These are phyloP conservation scores for Paraconiothyrium brasiliense DNA, from an alignment of 2,329 filamentous ascomycete species.

Conservation along the genomic window DNA sequence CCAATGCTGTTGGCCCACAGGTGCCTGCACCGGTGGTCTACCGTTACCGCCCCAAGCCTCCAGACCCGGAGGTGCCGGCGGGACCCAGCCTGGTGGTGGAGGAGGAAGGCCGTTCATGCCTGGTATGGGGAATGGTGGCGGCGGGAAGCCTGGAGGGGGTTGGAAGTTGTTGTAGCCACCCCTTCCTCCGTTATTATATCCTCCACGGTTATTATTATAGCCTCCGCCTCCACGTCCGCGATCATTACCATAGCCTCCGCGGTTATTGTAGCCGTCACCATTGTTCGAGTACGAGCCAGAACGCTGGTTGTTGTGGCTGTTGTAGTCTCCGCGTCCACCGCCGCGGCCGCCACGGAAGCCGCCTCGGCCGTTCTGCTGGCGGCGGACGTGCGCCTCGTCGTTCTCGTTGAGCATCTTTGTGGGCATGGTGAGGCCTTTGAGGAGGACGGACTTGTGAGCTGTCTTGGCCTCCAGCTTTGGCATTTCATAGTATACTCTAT, in stretches of 20 bases:
- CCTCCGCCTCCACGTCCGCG: constrained; percentile 24
- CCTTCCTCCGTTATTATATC: constrained; percentile 24
- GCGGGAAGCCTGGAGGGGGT: constrained; percentile 3
- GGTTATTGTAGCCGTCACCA: constrained; percentile 22
- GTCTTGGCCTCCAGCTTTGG: constrained; percentile 69
- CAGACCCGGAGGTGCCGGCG: constrained; percentile 25
- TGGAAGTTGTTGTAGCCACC: constrained; percentile 22
- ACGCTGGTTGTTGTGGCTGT: constrained; percentile 25
- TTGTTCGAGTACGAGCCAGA: constrained; percentile 26
- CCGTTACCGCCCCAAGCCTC: constrained; percentile 25
- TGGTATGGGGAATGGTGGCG: constrained; percentile 26
- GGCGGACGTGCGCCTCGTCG: constrained; percentile 72
- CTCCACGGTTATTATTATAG: constrained; percentile 26
- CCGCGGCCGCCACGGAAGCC: constrained; percentile 69
- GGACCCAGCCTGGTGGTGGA: constrained; percentile 43
- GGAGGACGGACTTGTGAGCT: constrained; percentile 91
- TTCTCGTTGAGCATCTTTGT: constrained; percentile 73
- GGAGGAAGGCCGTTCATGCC: constrained; percentile 38
- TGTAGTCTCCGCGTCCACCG: constrained; percentile 42
- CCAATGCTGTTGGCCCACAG: constrained; percentile 33
- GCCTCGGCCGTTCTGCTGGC: constrained; percentile 73
- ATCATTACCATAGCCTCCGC: constrained; percentile 33
- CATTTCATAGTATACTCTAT: constrained; percentile 85
- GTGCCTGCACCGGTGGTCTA: constrained; percentile 26
- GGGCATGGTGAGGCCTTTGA: constrained; percentile 81